phyloP scores from a whole-genome alignment of 208 protist species.

The Zelonia costaricensis region DNA sequence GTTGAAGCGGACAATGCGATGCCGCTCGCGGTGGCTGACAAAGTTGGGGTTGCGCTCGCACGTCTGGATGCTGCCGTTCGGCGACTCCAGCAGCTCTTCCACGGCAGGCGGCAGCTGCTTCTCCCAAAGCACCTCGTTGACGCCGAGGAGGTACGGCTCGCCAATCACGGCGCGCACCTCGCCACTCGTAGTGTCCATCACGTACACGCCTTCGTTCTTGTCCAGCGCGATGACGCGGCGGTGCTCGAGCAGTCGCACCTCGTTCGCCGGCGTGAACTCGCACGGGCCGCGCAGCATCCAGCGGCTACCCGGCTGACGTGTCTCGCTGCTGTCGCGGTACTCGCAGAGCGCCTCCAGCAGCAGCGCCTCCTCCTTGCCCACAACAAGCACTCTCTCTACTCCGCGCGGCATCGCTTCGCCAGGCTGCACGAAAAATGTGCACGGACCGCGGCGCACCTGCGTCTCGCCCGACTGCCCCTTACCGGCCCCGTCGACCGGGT shows the following conservation, averaged over 20 bases:
- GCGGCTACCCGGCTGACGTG: conserved; percentile 83
- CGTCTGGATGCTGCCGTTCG: conserved; percentile 43
- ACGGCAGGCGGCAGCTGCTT: conserved; percentile 91
- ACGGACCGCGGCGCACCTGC: conserved; percentile 85
- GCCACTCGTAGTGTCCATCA: conserved; percentile 92
- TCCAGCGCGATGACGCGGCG: conserved; percentile 93
- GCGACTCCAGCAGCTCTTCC: conserved; percentile 88
- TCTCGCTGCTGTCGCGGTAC: conserved; percentile 56
- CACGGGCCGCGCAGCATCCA: conserved; percentile 96
- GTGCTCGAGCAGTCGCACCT: conserved; percentile 91
- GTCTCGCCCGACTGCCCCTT: conserved; percentile 79
- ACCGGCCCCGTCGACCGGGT: conserved; percentile 82
- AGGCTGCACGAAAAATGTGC: conserved; percentile 95
- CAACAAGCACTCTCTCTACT: conserved; percentile 85
- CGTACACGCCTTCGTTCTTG: conserved; percentile 98
- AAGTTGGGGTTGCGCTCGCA: conserved; percentile 32
- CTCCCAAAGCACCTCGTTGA: conserved; percentile 95
- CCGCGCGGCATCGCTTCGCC: conserved; percentile 89
- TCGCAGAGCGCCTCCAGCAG: conserved; percentile 88
- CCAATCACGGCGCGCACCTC: conserved; percentile 89
- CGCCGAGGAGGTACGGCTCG: conserved; percentile 92
- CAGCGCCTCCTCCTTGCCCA: conserved; percentile 94
- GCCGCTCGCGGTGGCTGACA: conserved; percentile 42
- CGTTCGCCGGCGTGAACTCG: conserved; percentile 91
- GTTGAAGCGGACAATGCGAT: conserved; percentile 93